These are phyloP conservation scores for Tylopilus subfusipes DNA, from an alignment of 768 basidiomycete genomes.

Conservation along the genomic window DNA sequence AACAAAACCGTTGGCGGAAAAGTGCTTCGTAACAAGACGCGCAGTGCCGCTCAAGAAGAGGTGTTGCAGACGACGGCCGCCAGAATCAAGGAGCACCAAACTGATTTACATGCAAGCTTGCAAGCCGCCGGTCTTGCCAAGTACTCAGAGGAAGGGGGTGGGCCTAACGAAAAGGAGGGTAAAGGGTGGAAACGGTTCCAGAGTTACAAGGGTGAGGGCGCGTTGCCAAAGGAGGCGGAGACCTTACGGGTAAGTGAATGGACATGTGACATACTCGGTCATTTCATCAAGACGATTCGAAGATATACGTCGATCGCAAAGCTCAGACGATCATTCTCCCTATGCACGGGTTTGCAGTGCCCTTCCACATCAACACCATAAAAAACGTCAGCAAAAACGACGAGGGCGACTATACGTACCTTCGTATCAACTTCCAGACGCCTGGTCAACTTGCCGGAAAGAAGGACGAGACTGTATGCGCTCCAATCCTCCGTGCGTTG, in stretches of 20 bases:
- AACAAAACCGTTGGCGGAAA: constrained; percentile 78
- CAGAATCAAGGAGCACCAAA: constrained; percentile 84
- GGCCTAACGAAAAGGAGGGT: constrained; percentile 73
- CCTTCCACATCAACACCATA: constrained; percentile 97
- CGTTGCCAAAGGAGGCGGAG: constrained; percentile 81
- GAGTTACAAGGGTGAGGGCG: constrained; percentile 94
- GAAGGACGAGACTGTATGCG: constrained; percentile 92
- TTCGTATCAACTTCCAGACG: constrained; percentile 97
- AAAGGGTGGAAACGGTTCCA: constrained; percentile 96
- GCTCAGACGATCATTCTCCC: constrained; percentile 87
- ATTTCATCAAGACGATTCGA: constrained; percentile 9
- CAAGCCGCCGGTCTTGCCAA: constrained; percentile 79
- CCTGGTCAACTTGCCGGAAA: constrained; percentile 96
- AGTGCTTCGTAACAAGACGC: constrained; percentile 85
- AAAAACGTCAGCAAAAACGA: constrained; percentile 98
- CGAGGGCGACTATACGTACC: constrained; percentile 90
- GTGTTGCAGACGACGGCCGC: constrained; percentile 73
- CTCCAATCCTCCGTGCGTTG: background rate
- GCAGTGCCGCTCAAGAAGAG: constrained; percentile 83
- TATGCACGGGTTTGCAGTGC: constrained; percentile 92
- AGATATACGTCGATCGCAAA: constrained; percentile 93
- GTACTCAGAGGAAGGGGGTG: constrained; percentile 80
- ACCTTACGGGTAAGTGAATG: constrained; percentile 60
- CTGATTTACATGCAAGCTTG: constrained; percentile 69
- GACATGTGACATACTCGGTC: background rate